Evolutionary conservation across 257 asterid genomes (phyloP), one percentile per base, ranked within the genome.

Genomic region (Paulownia fortunei): DNA sequence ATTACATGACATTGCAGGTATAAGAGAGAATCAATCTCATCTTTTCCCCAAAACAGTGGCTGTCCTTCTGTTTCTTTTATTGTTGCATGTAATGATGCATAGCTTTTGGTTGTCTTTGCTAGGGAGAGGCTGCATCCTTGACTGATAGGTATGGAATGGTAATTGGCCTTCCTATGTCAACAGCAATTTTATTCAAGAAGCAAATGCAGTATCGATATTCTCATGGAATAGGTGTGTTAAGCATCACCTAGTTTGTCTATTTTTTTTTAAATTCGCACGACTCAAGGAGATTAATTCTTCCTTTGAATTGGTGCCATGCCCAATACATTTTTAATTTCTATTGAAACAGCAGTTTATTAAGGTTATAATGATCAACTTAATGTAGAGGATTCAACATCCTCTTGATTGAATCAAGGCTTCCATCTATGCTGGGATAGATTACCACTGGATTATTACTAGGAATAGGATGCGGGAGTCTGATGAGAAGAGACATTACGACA

Each of bases 1-100:
- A 92, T 77, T 96, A 96, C 86, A 93, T 96, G 99, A 96, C 98
- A 27, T 70, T 96, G 87, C 98, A 94, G 98, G 98, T 92, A 83
- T 52, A 62, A 21, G 18, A 58, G 5, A 46, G 54, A 26, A 47
- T 58, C 44, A 15, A 66, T 8, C 26, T 62, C 62, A 51, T 62
- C 52, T n/a, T 74, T 51, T 47, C 26, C 63, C 32, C 15, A 11
- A 70, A 60, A 69, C 6, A 54, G 4, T 27, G 34, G 13, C 27
- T 26, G 8, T 60, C 54, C 39, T 69, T n/a, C 55, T 34, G 16
- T 73, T 66, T 2, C 32, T 64, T 34, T 49, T 47, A 19, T 32
- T 52, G 60, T 34, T 41, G 8, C 24, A 47, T 36, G 56, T 39
- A n/a, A 54, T 55, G n/a, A 52, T 69, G 19, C 51, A 36, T 46